Evolutionary conservation across 2,329 filamentous ascomycete genomes (phyloP), one percentile per base, ranked within the genome.

Genomic region (Iodosphaeria phyllophila): DNA sequence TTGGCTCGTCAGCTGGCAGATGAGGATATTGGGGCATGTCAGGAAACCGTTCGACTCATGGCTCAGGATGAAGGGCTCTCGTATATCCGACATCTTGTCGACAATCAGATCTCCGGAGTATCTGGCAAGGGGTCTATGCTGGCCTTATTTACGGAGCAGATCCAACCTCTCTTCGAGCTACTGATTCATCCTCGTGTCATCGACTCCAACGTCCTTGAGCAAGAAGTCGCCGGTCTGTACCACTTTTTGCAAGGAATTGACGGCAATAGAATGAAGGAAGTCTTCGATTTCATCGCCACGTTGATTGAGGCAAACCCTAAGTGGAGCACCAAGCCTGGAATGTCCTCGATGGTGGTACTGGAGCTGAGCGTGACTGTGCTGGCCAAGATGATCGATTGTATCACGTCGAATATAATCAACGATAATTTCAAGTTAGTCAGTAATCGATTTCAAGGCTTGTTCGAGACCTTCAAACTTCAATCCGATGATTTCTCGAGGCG

Each of bases 161-260:
- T 51, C 9, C 32, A 31, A 15, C 50, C 45, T 0, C 33, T 56
- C 2, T 49, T 55, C 17, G 29, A 35, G 5, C 22, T 54, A 5
- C 28, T 54, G 8, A 48, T 45, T 2, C 48, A 56, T 14, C 27
- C 36, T 4, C 34, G 37, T 4, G 41, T 52, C 5, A 29, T 44
- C 2, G 42, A 48, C 22, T 56, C 50, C 6, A 42, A 46, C 8
- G 36, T 53, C 0, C 35, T 57, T 9, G 52, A 56, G 26, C 40
- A 47, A 18, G 35, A 53, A 17, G 44, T 52, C 2, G 40, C 44
- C 3, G 27, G 24, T 0, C 39, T 54, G 10, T 48, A 42, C 31
- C 50, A 44, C 18, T 49, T 43, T 22, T 25, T 54, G 0, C 28
- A 41, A 5, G 52, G 52, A 5, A 29, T 48, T 16, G 43, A 46